Percentiles rank a stretch among this genome's conserved stretches.
phyloP scores from a whole-genome alignment of 768 basidiomycete species.

The Boletus sp. region DNA sequence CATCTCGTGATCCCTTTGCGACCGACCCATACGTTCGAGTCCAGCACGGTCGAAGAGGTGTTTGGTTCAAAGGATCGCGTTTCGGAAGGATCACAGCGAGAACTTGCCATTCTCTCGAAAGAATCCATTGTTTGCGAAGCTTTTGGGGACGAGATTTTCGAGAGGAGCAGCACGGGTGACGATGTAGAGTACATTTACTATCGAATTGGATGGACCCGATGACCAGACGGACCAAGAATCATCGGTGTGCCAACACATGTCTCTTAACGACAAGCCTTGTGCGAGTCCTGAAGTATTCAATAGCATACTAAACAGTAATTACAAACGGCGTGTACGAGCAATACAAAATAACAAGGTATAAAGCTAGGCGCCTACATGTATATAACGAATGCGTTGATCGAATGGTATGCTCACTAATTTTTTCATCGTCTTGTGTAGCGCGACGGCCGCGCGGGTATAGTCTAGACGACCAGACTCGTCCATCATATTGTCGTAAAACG shows the following conservation, averaged over 20 bases:
- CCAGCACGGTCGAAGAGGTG: conserved; percentile 52
- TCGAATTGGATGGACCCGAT: conserved; percentile 60
- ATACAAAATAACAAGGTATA: background rate
- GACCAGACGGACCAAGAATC: conserved; percentile 36
- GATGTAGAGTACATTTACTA: conserved; percentile 73
- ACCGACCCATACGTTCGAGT: conserved; percentile 59
- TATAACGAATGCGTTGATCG: background rate
- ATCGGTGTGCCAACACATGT: background rate
- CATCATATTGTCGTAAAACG: background rate
- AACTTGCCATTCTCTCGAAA: conserved; percentile 52
- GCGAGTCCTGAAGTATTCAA: too few relatives aligned
- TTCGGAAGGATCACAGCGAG: conserved; percentile 9
- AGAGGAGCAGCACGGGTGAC: conserved; percentile 36
- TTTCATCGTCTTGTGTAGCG: background rate
- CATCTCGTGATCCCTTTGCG: conserved; percentile 81
- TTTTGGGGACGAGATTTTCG: conserved; percentile 13
- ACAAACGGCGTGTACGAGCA: background rate
- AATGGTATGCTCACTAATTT: background rate
- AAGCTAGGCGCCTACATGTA: background rate
- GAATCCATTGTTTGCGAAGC: conserved; percentile 57
- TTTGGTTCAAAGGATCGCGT: conserved; percentile 35
- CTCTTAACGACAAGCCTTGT: too few relatives aligned
- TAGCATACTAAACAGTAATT: background rate
- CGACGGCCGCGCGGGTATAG: background rate
- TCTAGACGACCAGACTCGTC: background rate